Evolutionary conservation across 2,329 filamentous ascomycete genomes (phyloP).

Genomic region (Macroventuria anomochaeta): DNA sequence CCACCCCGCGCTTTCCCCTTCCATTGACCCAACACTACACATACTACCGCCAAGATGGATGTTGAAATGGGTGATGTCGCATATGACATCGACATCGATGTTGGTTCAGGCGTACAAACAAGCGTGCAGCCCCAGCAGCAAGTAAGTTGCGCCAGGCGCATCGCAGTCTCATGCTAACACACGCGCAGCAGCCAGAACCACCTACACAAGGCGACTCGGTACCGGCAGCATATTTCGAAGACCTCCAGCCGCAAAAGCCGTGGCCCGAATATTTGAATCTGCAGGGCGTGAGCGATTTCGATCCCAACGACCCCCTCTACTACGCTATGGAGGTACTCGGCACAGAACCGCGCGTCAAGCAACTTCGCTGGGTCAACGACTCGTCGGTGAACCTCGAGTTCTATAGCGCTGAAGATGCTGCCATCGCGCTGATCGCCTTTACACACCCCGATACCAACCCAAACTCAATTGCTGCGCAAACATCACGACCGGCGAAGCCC

Average conservation of each 20-base stretch:
- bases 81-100: slow-evolving; percentile 48
- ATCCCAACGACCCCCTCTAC: slow-evolving; percentile 77
- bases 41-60: slow-evolving; percentile 35
- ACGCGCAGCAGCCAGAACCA: slow-evolving; percentile 12
- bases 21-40: slow-evolving; percentile 12
- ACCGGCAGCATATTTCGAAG: slow-evolving; percentile 45
- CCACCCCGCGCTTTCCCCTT: slow-evolving; percentile 23
- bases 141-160: slow-evolving; percentile 18
- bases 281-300: slow-evolving; percentile 80
- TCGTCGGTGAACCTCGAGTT: slow-evolving; percentile 88
- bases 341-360: slow-evolving; percentile 59
- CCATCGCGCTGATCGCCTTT: slow-evolving; percentile 61
- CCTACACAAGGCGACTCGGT: slow-evolving; percentile 24
- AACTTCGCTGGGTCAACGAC: slow-evolving; percentile 94
- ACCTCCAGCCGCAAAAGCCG: slow-evolving; percentile 36
- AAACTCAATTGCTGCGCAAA: slow-evolving; percentile 59
- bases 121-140: slow-evolving; percentile 33
- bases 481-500: slow-evolving; percentile 71
- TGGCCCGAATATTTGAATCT: slow-evolving; percentile 77
- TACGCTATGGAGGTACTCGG: slow-evolving; percentile 74
- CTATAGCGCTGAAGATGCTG: slow-evolving; percentile 60
- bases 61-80: slow-evolving; percentile 45
- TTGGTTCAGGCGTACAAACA: slow-evolving; percentile 28
- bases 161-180: slow-evolving; percentile 3
- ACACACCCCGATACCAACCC: slow-evolving; percentile 56